Evolutionary conservation across 225 moss, liverwort and hornwort species (phyloP), one percentile per base, ranked within the genome.

Genomic region (Takakia lepidozioides): DNA sequence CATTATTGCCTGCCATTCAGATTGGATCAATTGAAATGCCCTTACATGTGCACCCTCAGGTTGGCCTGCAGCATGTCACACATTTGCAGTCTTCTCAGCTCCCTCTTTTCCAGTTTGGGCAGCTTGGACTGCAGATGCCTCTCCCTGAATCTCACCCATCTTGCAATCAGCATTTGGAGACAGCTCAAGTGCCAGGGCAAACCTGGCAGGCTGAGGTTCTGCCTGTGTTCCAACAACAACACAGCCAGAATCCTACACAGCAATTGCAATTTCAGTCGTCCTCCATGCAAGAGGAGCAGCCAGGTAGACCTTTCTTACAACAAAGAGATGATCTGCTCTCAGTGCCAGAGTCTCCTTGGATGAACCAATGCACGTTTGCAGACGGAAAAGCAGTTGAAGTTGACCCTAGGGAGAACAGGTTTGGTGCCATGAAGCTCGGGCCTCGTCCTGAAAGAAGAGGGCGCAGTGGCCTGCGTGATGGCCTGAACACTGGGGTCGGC

Each of bases 1-100:
- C 69, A 6, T 70, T 86, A 62, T 84, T 90, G 59, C 80, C 95
- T 58, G 95, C 91, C 32, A 98, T 98, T 35, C 95, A 98, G 52
- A 98, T 98, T 54, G 95, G 95, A 25, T 98, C 95, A 27, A 87
- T 98, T 67, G 90, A 87, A 62, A 98, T 85, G 82, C 95, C 95
- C 17, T 78, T 98, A 10, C 87, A 87, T 63, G 66, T 90, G 52
- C 80, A 68, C 65, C 68, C 77, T 57, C 90, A 86, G 57, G 55
- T 55, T 59, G 76, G 74, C 32, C 70, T 70, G 37, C 82, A 80
- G 28, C 76, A 60, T 50, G 52, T 81, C 35, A 56, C 56, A 8
- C 29, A 67, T 58, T 55, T 74, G 60, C 56, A 72, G 15, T 57
- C 71, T 43, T 54, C 76, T 49, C 59, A 72, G 56, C 39, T 73